These are phyloP conservation scores for Xylariaceae sp. DNA, from an alignment of 2,329 filamentous ascomycete species.

Conservation along the genomic window DNA sequence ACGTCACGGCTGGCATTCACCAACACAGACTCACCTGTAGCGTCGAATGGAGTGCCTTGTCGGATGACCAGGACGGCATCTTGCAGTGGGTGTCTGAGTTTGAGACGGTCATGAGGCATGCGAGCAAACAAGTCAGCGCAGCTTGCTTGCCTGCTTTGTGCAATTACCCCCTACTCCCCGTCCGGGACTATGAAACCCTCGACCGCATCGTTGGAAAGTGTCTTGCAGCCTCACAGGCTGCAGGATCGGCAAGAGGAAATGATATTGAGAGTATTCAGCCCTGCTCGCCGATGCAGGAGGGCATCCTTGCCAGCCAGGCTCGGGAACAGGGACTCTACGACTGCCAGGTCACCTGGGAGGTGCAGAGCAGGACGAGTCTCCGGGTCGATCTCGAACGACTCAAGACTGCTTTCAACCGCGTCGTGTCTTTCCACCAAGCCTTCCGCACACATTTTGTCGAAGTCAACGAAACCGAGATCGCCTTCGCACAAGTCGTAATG, in stretches of 20 bases:
- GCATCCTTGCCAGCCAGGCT: neutral
- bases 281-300: neutral
- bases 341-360: neutral
- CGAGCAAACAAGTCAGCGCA: neutral
- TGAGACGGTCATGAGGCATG: neutral
- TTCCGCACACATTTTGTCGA: too few relatives aligned
- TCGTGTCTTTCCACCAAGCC: too few relatives aligned
- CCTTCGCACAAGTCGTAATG: too few relatives aligned
- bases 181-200: too few relatives aligned
- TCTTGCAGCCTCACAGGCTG: neutral
- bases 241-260: neutral
- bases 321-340: neutral
- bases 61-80: too few relatives aligned
- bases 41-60: too few relatives aligned
- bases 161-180: too few relatives aligned
- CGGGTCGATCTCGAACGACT: neutral
- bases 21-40: neutral
- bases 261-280: neutral
- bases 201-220: too few relatives aligned
- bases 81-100: too few relatives aligned
- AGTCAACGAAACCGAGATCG: too few relatives aligned
- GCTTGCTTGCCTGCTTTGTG: too few relatives aligned
- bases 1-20: neutral
- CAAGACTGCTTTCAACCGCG: neutral
- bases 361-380: neutral